Percentiles rank a stretch among this genome's conserved stretches.
Evolutionary conservation across 2,329 filamentous ascomycete genomes (phyloP).

Genomic region (Elsinoe batatas): DNA sequence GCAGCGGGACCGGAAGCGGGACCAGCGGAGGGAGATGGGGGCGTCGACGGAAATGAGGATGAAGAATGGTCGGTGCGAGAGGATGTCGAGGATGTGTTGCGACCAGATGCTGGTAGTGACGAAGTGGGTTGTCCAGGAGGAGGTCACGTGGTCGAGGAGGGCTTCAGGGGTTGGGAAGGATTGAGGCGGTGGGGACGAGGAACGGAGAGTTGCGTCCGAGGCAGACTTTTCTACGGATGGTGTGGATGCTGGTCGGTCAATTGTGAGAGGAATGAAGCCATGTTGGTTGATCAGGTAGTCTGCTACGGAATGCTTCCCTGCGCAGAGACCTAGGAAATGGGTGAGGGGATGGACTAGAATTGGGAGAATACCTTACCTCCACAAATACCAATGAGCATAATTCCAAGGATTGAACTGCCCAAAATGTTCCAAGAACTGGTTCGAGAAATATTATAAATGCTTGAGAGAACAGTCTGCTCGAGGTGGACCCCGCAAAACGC

Average conservation of each 20-base stretch:
- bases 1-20: slow-evolving; percentile 58
- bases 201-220: slow-evolving; percentile 25
- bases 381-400: slow-evolving; percentile 69
- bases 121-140: slow-evolving; percentile 72
- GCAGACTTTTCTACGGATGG: slow-evolving; percentile 35
- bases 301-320: slow-evolving; percentile 83
- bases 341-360: neutral
- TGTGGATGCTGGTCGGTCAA: slow-evolving; percentile 36
- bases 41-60: slow-evolving; percentile 86
- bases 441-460: neutral
- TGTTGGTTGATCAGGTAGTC: slow-evolving; percentile 78
- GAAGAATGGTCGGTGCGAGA: slow-evolving; percentile 80
- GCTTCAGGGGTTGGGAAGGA: slow-evolving; percentile 53
- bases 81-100: slow-evolving; percentile 61
- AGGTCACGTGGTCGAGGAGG: slow-evolving; percentile 77
- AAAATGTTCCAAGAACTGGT: neutral
- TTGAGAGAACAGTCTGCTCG: neutral
- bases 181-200: slow-evolving; percentile 22
- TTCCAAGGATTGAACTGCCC: neutral
- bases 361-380: slow-evolving; percentile 44
- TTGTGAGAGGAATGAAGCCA: slow-evolving; percentile 63
- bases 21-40: slow-evolving; percentile 74
- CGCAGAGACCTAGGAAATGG: slow-evolving; percentile 62
- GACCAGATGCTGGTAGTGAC: slow-evolving; percentile 76
- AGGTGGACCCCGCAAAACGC: neutral